Conservation (phyloP, 805 yeast genomes). For the Starmerella bombicola region DNA sequence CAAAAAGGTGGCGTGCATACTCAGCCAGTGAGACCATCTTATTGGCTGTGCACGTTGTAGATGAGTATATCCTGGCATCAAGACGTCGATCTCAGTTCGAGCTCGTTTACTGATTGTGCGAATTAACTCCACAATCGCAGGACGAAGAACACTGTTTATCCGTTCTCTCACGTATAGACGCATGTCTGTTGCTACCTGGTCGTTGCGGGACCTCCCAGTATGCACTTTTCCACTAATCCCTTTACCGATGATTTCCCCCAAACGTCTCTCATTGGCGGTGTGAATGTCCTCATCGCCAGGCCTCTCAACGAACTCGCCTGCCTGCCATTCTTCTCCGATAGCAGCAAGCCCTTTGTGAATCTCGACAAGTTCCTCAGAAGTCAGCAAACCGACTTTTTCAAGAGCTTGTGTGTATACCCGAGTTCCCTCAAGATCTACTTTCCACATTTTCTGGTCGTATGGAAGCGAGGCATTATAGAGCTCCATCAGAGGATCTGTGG, state of each 20-base stretch:
- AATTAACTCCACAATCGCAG: constrained; percentile 49
- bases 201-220: constrained; percentile 98
- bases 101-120: constrained; percentile 62
- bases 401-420: constrained; percentile 84
- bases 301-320: constrained; percentile 53
- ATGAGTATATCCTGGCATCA: constrained; percentile 99
- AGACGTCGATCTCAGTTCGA: constrained; percentile 68
- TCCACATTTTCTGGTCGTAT: constrained; percentile 88
- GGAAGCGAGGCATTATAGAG: constrained; percentile 93
- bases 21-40: constrained; percentile 97
- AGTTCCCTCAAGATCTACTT: constrained; percentile 88
- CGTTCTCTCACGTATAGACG: constrained; percentile 80
- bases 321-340: constrained; percentile 74
- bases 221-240: constrained; percentile 95
- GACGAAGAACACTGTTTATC: constrained; percentile 41
- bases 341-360: constrained; percentile 71
- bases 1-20: constrained; percentile 88
- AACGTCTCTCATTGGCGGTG: constrained; percentile 94
- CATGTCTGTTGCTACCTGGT: constrained; percentile 99
- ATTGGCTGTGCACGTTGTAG: constrained; percentile 99
- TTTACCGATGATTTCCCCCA: constrained; percentile 91
- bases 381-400: constrained; percentile 61
- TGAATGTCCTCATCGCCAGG: constrained; percentile 96
- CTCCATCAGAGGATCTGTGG: constrained; percentile 95
- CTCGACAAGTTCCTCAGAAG: constrained; percentile 56